These are phyloP conservation scores for Amanita exitialis DNA, from an alignment of 768 basidiomycete genomes.

Conservation along the genomic window DNA sequence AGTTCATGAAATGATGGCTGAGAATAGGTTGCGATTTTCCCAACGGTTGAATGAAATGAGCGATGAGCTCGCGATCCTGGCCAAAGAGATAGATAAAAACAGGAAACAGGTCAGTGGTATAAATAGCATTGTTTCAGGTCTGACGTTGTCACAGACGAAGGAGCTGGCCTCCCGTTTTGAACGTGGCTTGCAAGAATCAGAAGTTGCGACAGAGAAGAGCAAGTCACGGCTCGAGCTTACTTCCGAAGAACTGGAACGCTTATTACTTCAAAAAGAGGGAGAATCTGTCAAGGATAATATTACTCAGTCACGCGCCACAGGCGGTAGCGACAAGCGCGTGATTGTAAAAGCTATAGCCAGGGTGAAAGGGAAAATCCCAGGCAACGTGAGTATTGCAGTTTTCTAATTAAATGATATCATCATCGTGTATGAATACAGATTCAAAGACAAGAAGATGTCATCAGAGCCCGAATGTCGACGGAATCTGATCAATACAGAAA, in stretches of 20 bases:
- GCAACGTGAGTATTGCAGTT: slow-evolving; percentile 43
- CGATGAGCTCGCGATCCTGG: slow-evolving; percentile 79
- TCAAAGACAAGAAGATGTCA: slow-evolving; percentile 91
- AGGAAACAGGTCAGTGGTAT: slow-evolving; percentile 61
- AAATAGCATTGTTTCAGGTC: background rate
- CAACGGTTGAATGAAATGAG: slow-evolving; percentile 91
- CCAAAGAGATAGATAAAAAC: slow-evolving; percentile 91
- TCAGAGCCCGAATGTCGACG: slow-evolving; percentile 72
- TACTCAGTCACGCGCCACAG: slow-evolving; percentile 52
- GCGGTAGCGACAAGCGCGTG: slow-evolving; percentile 63
- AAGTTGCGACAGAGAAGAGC: slow-evolving; percentile 78
- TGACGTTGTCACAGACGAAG: slow-evolving; percentile 57
- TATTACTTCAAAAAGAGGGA: slow-evolving; percentile 91
- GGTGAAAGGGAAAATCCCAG: slow-evolving; percentile 91
- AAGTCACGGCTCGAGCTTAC: slow-evolving; percentile 80
- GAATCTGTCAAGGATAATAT: slow-evolving; percentile 81
- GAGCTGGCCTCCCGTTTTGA: slow-evolving; percentile 87
- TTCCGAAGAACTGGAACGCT: slow-evolving; percentile 89
- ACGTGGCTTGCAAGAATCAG: slow-evolving; percentile 79
- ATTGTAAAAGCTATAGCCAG: slow-evolving; percentile 90
- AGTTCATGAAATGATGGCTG: slow-evolving; percentile 84
- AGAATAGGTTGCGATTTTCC: slow-evolving; percentile 80
- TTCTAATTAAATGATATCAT: background rate
- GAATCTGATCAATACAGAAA: slow-evolving; percentile 88
- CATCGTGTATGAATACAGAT: slow-evolving; percentile 36